A percentile compares a stretch with the other conserved stretches of the same genome.
phyloP scores from a whole-genome alignment of 1,284 basidiomycete species.

The Paramarasmius palmivorus region DNA sequence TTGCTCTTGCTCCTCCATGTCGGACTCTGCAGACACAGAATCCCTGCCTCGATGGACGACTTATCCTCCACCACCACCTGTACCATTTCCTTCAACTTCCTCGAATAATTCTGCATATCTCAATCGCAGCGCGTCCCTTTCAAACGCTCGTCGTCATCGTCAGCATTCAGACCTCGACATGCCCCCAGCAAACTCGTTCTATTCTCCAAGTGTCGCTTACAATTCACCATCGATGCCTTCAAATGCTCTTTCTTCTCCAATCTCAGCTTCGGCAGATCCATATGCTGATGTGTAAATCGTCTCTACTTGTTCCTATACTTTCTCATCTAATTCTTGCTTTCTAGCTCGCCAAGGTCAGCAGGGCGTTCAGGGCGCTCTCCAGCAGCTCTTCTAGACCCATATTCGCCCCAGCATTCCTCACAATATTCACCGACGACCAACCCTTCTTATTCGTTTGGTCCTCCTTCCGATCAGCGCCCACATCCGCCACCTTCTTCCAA shows the following conservation, averaged over 20 bases:
- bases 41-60: neutral
- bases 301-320: neutral
- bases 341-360: constrained; percentile 57
- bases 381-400: constrained; percentile 59
- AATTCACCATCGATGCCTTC: constrained; percentile 43
- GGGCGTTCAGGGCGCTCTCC: constrained; percentile 60
- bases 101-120: neutral
- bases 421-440: constrained; percentile 62
- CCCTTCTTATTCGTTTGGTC: constrained; percentile 51
- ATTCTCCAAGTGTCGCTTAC: constrained; percentile 59
- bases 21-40: constrained; percentile 4
- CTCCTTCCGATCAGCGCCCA: constrained; percentile 23
- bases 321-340: constrained; percentile 31
- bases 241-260: constrained; percentile 36
- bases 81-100: neutral
- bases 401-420: constrained; percentile 56
- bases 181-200: constrained; percentile 50
- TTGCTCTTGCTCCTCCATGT: constrained; percentile 2
- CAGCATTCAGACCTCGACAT: constrained; percentile 62
- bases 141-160: constrained; percentile 51
- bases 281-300: constrained; percentile 67
- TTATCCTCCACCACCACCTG: neutral
- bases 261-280: constrained; percentile 31
- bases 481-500: constrained; percentile 45
- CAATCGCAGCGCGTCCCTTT: neutral